Evolutionary conservation across 495 filamentous ascomycete genomes (phyloP), one percentile per base, ranked within the genome.

Genomic region (Hypoxylon fragiforme): DNA sequence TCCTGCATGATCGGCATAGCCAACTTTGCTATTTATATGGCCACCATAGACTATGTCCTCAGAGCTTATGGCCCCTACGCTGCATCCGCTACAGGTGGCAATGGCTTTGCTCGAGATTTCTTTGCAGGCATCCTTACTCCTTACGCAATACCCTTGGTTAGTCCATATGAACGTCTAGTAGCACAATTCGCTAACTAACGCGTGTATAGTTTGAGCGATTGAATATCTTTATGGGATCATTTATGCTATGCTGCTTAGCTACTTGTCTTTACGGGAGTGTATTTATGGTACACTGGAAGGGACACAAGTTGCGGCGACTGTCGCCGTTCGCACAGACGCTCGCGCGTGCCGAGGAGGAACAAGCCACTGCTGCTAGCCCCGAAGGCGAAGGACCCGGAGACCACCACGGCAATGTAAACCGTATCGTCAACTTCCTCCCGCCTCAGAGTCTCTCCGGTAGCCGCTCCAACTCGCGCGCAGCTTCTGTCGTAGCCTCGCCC

Each of bases 31-130:
- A 89, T 89, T 54, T 89, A 89, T 67, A 87, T 88, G 84, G 84
- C 83, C 7, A 88, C 85, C 7, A 86, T 89, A 55, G 85, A 89
- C 67, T 89, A 89, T 69, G 87, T 88, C 78, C 81, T 89, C 49
- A 79, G 76, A 59, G 81, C 83, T 16, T 89, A 89, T 50, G 85
- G 85, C 1, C 83, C 84, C 0, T 89, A 88, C 71, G 85, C 85
- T 3, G 84, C 85, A 3, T 87, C 84, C 5, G 85, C 85, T 0
- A 89, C 85, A 6, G 85, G 85, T 50, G 85, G 85, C 35, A 89
- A 89, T 59, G 85, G 84, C 50, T 87, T 79, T 80, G 71, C 85
- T 22, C 77, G 85, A 56, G 85, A 89, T 65, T 86, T 89, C 73
- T 71, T 89, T 11, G 85, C 85, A 51, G 85, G 85, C 72, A 70